These are phyloP conservation scores for Kingdonia uniflora DNA, from an alignment of 164 flowering plant species.

Conservation along the genomic window DNA sequence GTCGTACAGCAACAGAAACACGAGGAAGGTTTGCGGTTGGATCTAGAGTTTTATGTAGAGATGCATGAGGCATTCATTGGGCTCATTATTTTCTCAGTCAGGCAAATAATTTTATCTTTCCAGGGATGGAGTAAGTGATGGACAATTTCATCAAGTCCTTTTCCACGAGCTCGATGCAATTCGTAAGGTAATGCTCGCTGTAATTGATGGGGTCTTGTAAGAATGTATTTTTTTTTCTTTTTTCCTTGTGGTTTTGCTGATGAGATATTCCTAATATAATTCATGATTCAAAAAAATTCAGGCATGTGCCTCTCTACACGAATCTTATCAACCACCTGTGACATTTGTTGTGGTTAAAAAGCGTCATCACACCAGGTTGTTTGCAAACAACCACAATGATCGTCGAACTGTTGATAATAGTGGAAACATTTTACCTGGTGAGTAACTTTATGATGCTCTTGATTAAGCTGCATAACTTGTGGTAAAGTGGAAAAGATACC, in stretches of 20 bases:
- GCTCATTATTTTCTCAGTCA: background rate
- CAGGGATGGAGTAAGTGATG: conserved; percentile 94
- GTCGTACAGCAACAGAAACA: too few species aligned
- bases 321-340: conserved; percentile 47
- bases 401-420: conserved; percentile 34
- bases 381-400: conserved; percentile 33
- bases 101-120: background rate
- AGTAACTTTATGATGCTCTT: background rate
- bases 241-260: background rate
- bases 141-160: conserved; percentile 84
- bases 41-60: too few species aligned
- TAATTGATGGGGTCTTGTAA: too few species aligned
- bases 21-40: too few species aligned
- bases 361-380: conserved; percentile 55
- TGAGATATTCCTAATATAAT: too few species aligned
- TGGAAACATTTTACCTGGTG: conserved; percentile 56
- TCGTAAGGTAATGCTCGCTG: conserved; percentile 41
- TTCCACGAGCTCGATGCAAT: conserved; percentile 82
- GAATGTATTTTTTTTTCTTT: background rate
- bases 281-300: conserved; percentile 3
- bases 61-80: too few species aligned
- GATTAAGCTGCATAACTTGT: too few species aligned
- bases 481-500: background rate
- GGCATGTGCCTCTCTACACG: conserved; percentile 58
- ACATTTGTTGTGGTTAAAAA: conserved; percentile 64